Conservation (phyloP, 1,284 basidiomycete species). For the Puccinia brachypodii region DNA sequence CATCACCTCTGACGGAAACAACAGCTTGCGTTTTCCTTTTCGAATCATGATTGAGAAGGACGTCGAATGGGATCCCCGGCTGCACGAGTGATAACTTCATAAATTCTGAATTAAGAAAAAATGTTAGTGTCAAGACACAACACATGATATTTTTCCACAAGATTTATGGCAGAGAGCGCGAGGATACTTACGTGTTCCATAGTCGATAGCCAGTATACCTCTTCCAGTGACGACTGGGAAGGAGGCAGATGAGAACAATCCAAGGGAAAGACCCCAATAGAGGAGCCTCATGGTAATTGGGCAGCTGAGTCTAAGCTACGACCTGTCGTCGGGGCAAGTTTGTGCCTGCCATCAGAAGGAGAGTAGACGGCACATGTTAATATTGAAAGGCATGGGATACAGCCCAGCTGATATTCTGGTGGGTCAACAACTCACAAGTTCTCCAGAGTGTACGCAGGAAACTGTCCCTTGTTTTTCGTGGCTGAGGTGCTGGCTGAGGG, state of each 20-base stretch:
- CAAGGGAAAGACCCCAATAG: conserved; percentile 29
- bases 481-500: neutral
- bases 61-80: conserved; percentile 92
- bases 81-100: conserved; percentile 96
- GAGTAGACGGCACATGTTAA: neutral
- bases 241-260: neutral
- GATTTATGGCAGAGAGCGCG: neutral
- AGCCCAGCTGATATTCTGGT: neutral
- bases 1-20: conserved; percentile 76
- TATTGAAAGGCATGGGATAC: neutral
- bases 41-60: conserved; percentile 91
- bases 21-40: conserved; percentile 91
- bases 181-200: conserved; percentile 69
- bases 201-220: conserved; percentile 82
- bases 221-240: conserved; percentile 11
- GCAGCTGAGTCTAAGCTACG: neutral
- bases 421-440: neutral
- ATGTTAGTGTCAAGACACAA: neutral
- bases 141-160: neutral
- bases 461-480: neutral
- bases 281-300: conserved; percentile 21
- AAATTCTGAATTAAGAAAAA: conserved; percentile 62
- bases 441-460: neutral
- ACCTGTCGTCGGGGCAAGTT: neutral
- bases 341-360: neutral